Conservation (phyloP, 108 stramenopile species). For the Nitzschia putrida region DNA sequence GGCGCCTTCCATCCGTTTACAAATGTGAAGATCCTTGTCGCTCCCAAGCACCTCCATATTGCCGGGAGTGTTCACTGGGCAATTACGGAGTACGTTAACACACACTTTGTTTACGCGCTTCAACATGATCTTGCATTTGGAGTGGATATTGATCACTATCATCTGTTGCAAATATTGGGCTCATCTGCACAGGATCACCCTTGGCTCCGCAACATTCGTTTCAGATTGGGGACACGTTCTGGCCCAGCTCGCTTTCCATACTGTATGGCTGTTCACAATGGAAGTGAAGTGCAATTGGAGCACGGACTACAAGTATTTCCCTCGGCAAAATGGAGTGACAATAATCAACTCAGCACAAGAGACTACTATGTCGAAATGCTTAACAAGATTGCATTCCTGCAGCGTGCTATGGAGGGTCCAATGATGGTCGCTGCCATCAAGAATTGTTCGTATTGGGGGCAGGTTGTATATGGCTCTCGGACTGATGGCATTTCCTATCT, state of each 20-base stretch:
- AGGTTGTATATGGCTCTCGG: neutral
- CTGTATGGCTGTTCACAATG: neutral
- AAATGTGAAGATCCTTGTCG: neutral
- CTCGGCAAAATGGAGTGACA: constrained; percentile 2
- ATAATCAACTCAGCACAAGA: constrained; percentile 10
- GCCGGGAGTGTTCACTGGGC: constrained; percentile 7
- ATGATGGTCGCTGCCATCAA: neutral
- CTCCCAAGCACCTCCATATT: too few species aligned
- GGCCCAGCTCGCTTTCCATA: neutral
- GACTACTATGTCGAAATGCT: constrained; percentile 1
- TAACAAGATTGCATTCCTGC: neutral
- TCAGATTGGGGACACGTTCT: neutral
- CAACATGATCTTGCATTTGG: constrained; percentile 4
- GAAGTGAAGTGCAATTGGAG: neutral
- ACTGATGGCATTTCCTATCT: neutral
- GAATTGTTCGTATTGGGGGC: constrained; percentile 7
- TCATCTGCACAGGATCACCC: neutral
- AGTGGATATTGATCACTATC: neutral
- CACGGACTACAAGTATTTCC: constrained; percentile 5
- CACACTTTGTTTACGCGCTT: neutral
- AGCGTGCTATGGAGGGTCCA: neutral
- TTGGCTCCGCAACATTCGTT: neutral
- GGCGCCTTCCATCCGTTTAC: constrained; percentile 17
- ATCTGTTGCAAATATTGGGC: neutral
- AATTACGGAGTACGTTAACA: neutral